Percentiles rank a stretch among this genome's conserved stretches.
These are phyloP conservation scores for Ormosia emarginata DNA, from an alignment of 306 rosid genomes.

Conservation along the genomic window DNA sequence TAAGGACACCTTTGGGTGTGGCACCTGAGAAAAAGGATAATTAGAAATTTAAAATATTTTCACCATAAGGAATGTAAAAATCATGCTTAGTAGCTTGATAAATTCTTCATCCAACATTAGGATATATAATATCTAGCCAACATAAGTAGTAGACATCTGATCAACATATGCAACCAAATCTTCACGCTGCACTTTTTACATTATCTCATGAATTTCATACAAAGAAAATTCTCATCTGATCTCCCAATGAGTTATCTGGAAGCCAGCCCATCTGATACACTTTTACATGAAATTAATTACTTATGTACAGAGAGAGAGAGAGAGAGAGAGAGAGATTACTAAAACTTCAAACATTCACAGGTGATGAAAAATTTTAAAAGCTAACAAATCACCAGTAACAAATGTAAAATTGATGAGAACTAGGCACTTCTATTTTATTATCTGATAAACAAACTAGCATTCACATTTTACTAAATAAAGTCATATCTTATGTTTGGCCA, in stretches of 20 bases:
- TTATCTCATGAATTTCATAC: not conserved
- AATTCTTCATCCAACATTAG: constrained; percentile 10
- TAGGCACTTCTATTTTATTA: not conserved
- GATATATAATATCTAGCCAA: constrained; percentile 18
- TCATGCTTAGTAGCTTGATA: constrained; percentile 1
- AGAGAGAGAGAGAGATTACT: not conserved
- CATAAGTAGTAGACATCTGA: constrained; percentile 14
- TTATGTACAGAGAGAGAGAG: not conserved
- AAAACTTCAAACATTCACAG: not conserved
- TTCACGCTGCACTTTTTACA: not conserved
- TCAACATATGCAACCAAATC: constrained; percentile 5
- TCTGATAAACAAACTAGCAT: not conserved
- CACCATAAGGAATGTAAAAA: not conserved
- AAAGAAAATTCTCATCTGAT: not conserved
- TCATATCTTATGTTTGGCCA: not conserved
- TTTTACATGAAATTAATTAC: not conserved
- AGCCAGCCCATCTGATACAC: not conserved
- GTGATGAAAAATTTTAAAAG: not conserved
- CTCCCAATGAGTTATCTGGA: not conserved
- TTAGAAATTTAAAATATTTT: constrained; percentile 7
- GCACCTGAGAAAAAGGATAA: constrained; percentile 57
- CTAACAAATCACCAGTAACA: not conserved
- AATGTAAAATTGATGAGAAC: constrained; percentile 1
- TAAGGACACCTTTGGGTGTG: constrained; percentile 96
- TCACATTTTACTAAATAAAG: constrained; percentile 3